These are phyloP conservation scores for Bipolaris gigantea DNA, from an alignment of 2,329 filamentous ascomycete species.

Conservation along the genomic window DNA sequence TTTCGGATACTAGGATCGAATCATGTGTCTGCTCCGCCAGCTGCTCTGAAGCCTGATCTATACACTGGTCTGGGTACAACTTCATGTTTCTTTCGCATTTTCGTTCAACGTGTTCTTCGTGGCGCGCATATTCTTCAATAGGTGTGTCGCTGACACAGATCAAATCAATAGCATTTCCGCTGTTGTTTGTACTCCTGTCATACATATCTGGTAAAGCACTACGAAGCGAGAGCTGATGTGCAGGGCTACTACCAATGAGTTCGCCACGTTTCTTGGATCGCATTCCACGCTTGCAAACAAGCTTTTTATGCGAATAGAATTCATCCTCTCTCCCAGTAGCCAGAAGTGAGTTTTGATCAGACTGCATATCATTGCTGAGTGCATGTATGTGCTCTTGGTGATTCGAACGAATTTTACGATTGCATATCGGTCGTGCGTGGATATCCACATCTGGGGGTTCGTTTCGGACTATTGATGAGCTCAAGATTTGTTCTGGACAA, in stretches of 20 bases:
- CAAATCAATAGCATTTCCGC: background rate
- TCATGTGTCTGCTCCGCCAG: background rate
- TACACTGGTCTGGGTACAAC: background rate
- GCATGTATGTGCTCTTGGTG: background rate
- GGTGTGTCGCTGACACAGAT: slow-evolving; percentile 8
- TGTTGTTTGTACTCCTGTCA: background rate
- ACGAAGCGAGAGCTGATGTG: background rate
- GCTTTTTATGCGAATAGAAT: background rate
- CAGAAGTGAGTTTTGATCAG: background rate
- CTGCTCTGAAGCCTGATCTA: background rate
- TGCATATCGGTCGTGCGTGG: background rate
- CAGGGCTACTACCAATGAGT: background rate
- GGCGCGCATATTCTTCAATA: background rate
- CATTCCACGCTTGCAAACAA: too few relatives aligned
- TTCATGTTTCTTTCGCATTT: background rate
- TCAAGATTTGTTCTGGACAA: background rate
- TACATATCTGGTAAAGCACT: background rate
- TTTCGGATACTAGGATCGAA: slow-evolving; percentile 13
- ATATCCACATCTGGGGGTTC: too few relatives aligned
- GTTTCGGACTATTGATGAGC: background rate
- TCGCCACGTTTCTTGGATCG: background rate
- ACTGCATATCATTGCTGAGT: background rate
- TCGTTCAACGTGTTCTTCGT: background rate
- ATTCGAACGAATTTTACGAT: background rate
- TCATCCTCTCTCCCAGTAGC: background rate